Base-by-base conservation (phyloP, 305 asterid species). In the Nicotiana rustica region DNA sequence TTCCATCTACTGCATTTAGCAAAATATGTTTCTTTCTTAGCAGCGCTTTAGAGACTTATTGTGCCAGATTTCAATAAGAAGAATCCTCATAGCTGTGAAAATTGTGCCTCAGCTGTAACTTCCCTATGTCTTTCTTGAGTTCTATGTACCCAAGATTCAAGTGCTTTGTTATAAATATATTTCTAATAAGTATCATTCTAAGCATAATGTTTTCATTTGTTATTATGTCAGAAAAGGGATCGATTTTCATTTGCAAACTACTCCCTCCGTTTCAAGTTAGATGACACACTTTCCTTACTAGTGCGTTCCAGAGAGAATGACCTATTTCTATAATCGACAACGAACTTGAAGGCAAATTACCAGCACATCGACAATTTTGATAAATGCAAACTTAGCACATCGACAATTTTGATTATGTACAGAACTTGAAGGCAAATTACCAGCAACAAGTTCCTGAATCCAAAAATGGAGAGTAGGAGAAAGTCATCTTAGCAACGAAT, bases 371-470 rank as follows among this genome's bases (percentile, higher is more conserved):
- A 25, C 29, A 25, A 25, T 25, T 25, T 25, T 25, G 29, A 25
- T 25, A 14, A 12, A 55, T 55, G 60, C 60, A 55, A 14, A 14
- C 6, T 55, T 17, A 17, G 64, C 5, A 17, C 19, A 57, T 57
- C 21, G 21, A 17, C 21, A 15, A 57, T 57, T 15, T 57, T 4
- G 64, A 57, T 57, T 57, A 21, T 64, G 67, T 9, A 19, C 81
- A 38, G 35, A 55, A 41, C 69, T 79, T 56, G 64, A 64, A 82
- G 76, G 82, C 38, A 71, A 55, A 25, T 36, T 56, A 69, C 67
- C 85, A 67, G 67, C 70, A 73, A 36, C 68, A 65, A 85, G 71
- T 69, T 79, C 84, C 67, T 71, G 35, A 69, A 85, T 85, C 88
- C 88, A 82, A 77, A 31, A 79, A 56, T 6, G 60, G 15, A 44